Conservation (phyloP, 2,329 filamentous ascomycete genomes). For the Sclerotiophoma versabilis region DNA sequence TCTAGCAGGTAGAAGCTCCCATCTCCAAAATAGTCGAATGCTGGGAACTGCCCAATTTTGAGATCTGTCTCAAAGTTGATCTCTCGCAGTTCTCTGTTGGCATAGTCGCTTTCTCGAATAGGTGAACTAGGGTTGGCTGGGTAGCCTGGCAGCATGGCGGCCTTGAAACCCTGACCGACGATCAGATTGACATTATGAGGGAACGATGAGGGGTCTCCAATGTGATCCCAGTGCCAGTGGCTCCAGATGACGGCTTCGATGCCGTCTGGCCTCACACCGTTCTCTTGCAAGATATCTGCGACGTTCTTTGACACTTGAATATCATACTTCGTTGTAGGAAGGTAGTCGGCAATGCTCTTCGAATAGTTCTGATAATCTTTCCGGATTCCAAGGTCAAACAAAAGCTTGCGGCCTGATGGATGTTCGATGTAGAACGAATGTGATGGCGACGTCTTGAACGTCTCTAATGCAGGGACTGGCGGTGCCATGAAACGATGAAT, state of each 20-base stretch:
- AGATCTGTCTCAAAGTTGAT: conserved; percentile 24
- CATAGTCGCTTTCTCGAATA: conserved; percentile 34
- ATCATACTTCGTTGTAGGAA: conserved; percentile 35
- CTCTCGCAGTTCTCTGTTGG: conserved; percentile 31
- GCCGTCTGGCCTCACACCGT: conserved; percentile 37
- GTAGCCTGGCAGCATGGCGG: conserved; percentile 56
- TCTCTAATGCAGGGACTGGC: conserved; percentile 26
- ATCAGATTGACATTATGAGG: conserved; percentile 56
- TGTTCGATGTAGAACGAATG: conserved; percentile 59
- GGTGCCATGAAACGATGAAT: conserved; percentile 42
- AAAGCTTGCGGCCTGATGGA: conserved; percentile 48
- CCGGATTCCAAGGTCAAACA: conserved; percentile 58
- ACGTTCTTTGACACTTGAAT: conserved; percentile 55
- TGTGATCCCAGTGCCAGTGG: conserved; percentile 58
- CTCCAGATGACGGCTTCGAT: conserved; percentile 53
- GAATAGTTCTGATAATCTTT: conserved; percentile 54
- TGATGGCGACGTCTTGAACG: conserved; percentile 45
- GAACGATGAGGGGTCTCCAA: conserved; percentile 59
- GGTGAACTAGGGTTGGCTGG: conserved; percentile 44
- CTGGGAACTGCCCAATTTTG: conserved; percentile 55
- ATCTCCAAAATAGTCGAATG: conserved; percentile 63
- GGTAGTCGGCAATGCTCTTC: conserved; percentile 25
- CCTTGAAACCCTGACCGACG: conserved; percentile 61
- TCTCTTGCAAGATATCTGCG: conserved; percentile 43
- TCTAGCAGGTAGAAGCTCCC: conserved; percentile 64